These are phyloP conservation scores for Lactarius deliciosus DNA, from an alignment of 768 basidiomycete genomes.

Conservation along the genomic window DNA sequence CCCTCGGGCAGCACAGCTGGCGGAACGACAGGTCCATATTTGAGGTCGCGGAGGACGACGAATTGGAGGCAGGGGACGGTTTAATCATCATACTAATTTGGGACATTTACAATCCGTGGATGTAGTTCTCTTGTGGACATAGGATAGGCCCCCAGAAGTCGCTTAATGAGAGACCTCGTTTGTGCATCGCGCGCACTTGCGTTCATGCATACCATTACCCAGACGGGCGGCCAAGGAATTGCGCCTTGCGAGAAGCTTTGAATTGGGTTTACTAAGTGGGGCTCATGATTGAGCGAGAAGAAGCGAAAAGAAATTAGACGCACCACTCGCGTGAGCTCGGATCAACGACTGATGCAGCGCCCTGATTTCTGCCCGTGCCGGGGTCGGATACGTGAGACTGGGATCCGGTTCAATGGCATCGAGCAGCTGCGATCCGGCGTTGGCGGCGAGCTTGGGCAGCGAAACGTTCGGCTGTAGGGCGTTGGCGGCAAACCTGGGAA, in stretches of 20 bases:
- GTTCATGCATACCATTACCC: conserved; percentile 17
- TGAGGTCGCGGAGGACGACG: not conserved
- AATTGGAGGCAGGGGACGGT: not conserved
- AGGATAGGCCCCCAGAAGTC: not conserved
- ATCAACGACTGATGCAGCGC: not conserved
- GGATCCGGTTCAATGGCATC: not conserved
- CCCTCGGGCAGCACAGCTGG: not conserved
- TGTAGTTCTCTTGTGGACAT: not conserved
- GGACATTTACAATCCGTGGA: not conserved
- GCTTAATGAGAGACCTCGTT: conserved; percentile 6
- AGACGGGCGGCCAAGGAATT: not conserved
- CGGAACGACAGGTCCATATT: not conserved
- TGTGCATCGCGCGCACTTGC: conserved; percentile 11
- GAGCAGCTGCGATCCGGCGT: not conserved
- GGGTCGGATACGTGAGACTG: not conserved
- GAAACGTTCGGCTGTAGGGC: not conserved
- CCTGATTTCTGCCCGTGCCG: not conserved
- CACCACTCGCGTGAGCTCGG: not conserved
- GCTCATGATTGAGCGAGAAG: not conserved
- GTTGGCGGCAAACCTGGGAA: not conserved
- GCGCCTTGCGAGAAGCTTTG: not conserved
- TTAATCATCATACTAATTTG: not conserved
- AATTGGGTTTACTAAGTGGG: conserved; percentile 4
- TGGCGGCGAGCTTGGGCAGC: not conserved
- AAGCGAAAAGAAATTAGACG: not conserved